Evolutionary conservation across 1,284 basidiomycete species (phyloP), one percentile per base, ranked within the genome.

Genomic region (Malassezia vespertilionis): DNA sequence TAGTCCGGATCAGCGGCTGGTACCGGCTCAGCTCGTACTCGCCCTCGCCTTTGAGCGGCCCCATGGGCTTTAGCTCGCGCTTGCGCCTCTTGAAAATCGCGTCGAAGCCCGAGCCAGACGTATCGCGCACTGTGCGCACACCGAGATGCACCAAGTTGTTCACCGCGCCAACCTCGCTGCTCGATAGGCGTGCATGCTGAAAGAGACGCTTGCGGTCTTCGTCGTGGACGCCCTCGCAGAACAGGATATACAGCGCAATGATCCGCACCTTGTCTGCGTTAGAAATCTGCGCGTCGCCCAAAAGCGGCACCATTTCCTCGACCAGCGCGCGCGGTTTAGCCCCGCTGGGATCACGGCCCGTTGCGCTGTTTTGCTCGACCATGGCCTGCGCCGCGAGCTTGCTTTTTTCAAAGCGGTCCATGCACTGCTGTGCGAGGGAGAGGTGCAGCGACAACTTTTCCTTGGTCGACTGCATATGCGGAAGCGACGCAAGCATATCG

Each of bases 401-500:
- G 65, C 85, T 82, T 57, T 79, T 80, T 69, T 93, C 88, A 65
- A 97, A 97, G 18, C 87, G 77, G 14, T 75, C 77, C 91, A 97
- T 97, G 67, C 89, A 96, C 61, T 90, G 85, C 71, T 96, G 86
- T 0, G 93, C 91, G 84, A 99, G 91, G 59, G 83, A 91, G 33
- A 97, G 75, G 72, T 99, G 93, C 24, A 96, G 73, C 12, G 90
- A 96, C 71, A 96, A 91, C 78, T 89, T 88, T 70, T 97, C 90
- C 58, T 91, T 81, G 60, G 87, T 86, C 56, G 91, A 86, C 72
- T 93, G 86, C 69, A 88, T 93, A 71, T 96, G 88, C 3, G 91
- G 90, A 51, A 99, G 71, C 61, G 77, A 86, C 17, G 93, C 93
- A 33, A 99, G 77, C 91, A 97, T 95, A 66, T 97, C 91, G 71